Percentiles rank a stretch among this genome's conserved stretches.
Evolutionary conservation across 1,284 basidiomycete species (phyloP).

Genomic region (Cryptococcus sp.): DNA sequence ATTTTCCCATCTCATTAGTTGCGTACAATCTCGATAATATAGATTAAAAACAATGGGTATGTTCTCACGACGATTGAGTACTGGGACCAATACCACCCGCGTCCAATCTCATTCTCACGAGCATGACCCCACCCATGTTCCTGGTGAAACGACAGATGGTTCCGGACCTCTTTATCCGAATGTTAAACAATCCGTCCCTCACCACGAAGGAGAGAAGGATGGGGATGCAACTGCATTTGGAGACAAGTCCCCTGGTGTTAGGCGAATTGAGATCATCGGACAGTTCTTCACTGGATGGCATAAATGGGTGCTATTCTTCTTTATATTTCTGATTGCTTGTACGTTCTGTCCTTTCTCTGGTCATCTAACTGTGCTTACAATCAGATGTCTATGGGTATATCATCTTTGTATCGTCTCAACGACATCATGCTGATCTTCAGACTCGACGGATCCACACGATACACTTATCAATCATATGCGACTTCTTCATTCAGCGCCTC

Average conservation of each 20-base stretch:
- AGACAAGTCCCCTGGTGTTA: conserved; percentile 37
- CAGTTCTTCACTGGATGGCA: conserved; percentile 30
- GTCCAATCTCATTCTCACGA: background rate
- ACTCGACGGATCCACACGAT: conserved; percentile 43
- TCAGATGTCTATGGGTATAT: conserved; percentile 1
- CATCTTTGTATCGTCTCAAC: background rate
- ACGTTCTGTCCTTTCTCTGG: background rate
- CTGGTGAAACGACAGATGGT: background rate
- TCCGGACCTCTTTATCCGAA: background rate
- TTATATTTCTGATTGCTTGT: conserved; percentile 47
- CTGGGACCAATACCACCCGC: background rate
- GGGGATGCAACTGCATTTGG: conserved; percentile 15
- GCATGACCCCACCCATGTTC: background rate
- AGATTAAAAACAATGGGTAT: no score
- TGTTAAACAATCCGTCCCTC: background rate
- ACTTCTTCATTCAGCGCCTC: conserved; percentile 15
- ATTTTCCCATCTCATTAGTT: no score
- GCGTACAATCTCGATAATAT: no score
- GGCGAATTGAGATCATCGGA: conserved; percentile 44
- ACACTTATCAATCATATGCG: conserved; percentile 24
- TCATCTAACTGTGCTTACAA: background rate
- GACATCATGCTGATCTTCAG: conserved; percentile 19
- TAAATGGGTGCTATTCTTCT: conserved; percentile 38
- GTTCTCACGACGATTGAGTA: background rate
- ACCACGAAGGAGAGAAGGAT: background rate